Evolutionary conservation across 768 basidiomycete species (phyloP).

Genomic region (Psilocybe cyanescens): DNA sequence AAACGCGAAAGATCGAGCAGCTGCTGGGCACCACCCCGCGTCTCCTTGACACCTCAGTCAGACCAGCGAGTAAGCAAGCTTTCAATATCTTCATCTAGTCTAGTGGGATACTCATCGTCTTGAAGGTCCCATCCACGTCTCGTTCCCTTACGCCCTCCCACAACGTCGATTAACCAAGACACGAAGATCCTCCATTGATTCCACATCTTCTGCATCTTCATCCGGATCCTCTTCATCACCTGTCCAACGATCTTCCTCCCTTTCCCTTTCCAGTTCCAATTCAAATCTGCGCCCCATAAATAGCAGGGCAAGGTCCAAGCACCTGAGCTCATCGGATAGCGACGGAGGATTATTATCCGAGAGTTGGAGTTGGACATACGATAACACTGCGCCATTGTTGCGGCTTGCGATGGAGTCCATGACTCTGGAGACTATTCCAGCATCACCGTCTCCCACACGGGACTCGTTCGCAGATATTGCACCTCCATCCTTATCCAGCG

Average conservation of each 20-base stretch:
- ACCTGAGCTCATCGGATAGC: neutral
- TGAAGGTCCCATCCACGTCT: conserved; percentile 26
- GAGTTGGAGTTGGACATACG: conserved; percentile 9
- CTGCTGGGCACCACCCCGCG: conserved; percentile 65
- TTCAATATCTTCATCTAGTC: neutral
- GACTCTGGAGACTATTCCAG: conserved; percentile 32
- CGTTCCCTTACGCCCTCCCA: conserved; percentile 18
- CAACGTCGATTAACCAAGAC: conserved; percentile 17
- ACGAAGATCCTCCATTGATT: conserved; percentile 30
- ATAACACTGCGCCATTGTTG: conserved; percentile 21
- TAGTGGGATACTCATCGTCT: neutral
- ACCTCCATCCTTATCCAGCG: conserved; percentile 2
- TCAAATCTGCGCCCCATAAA: conserved; percentile 5
- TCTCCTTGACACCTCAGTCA: conserved; percentile 42
- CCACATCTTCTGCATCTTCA: conserved; percentile 27
- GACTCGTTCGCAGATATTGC: conserved; percentile 15
- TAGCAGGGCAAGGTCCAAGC: neutral
- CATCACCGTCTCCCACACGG: conserved; percentile 24
- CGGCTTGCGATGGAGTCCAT: conserved; percentile 22
- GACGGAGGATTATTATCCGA: conserved; percentile 10
- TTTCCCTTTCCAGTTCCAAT: conserved; percentile 5
- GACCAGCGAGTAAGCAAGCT: neutral
- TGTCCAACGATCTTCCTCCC: conserved; percentile 11
- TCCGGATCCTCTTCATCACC: conserved; percentile 6
- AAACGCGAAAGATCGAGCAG: conserved; percentile 61